Evolutionary conservation across 2,329 filamentous ascomycete genomes (phyloP).

Genomic region (Aspergillus nomiae): DNA sequence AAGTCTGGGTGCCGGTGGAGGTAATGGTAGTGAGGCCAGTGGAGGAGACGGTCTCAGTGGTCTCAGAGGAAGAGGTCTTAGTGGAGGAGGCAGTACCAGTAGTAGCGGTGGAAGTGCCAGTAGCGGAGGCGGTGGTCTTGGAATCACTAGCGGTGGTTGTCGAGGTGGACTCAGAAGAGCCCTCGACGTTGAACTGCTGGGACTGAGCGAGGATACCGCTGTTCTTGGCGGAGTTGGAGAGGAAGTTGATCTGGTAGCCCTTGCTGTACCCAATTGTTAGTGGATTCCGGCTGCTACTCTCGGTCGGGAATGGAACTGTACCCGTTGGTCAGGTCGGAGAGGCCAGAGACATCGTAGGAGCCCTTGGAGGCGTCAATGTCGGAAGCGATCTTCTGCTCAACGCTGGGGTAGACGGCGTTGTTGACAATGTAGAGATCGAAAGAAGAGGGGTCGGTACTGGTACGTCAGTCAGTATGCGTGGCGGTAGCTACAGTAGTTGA

Average conservation of each 20-base stretch:
- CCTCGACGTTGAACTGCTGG: slow-evolving; percentile 35
- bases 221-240: slow-evolving; percentile 36
- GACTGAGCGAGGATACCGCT: slow-evolving; percentile 47
- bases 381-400: slow-evolving; percentile 35
- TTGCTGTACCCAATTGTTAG: slow-evolving; percentile 20
- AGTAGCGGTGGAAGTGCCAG: slow-evolving; percentile 12
- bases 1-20: background rate
- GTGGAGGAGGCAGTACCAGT: slow-evolving; percentile 14
- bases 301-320: slow-evolving; percentile 14
- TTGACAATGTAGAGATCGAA: slow-evolving; percentile 47
- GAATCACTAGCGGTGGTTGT: slow-evolving; percentile 17
- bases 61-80: slow-evolving; percentile 9
- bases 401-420: slow-evolving; percentile 36
- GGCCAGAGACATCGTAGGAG: slow-evolving; percentile 36
- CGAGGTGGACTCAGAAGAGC: slow-evolving; percentile 17
- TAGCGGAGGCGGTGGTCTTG: slow-evolving; percentile 14
- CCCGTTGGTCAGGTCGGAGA: slow-evolving; percentile 28
- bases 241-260: slow-evolving; percentile 45
- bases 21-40: slow-evolving; percentile 11
- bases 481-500: background rate
- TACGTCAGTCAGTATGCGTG: slow-evolving; percentile 2
- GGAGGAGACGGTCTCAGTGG: slow-evolving; percentile 14
- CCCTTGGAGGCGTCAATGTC: slow-evolving; percentile 39
- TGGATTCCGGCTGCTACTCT: background rate
- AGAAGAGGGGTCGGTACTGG: slow-evolving; percentile 40